These are phyloP conservation scores for Oryza longistaminata DNA, from an alignment of 176 grass and related monocot species.

Conservation along the genomic window DNA sequence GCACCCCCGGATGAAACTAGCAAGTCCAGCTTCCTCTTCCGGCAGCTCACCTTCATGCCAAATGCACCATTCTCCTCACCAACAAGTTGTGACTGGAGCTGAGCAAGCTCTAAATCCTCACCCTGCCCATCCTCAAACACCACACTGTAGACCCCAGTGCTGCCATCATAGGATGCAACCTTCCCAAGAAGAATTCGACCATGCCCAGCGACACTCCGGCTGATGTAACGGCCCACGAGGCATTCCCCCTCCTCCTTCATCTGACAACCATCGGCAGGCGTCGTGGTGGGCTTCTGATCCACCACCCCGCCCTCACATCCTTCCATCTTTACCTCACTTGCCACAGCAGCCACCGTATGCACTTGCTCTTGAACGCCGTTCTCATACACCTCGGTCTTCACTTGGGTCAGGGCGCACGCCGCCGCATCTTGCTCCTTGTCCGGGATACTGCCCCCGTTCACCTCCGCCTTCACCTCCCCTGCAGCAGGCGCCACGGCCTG, in stretches of 20 bases:
- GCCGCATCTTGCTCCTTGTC: not conserved
- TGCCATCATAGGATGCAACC: constrained; percentile 40
- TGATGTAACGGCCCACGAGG: constrained; percentile 65
- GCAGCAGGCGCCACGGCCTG: not conserved
- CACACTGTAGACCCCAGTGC: constrained; percentile 21
- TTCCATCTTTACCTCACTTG: constrained; percentile 5
- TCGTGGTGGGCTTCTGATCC: constrained; percentile 13
- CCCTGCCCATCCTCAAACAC: constrained; percentile 61
- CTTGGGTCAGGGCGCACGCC: not conserved
- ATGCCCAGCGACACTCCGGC: constrained; percentile 31
- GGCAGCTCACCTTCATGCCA: constrained; percentile 81
- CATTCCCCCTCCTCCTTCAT: constrained; percentile 31
- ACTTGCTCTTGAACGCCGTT: not conserved
- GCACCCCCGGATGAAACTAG: constrained; percentile 48
- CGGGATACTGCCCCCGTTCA: not conserved
- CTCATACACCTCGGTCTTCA: not conserved
- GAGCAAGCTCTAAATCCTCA: constrained; percentile 42
- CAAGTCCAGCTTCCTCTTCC: constrained; percentile 87
- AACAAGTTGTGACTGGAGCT: constrained; percentile 45
- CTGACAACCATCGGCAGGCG: not conserved
- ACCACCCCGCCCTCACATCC: not conserved
- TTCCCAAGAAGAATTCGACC: constrained; percentile 56
- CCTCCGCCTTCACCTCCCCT: not conserved
- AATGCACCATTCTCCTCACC: constrained; percentile 40
- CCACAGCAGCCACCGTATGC: not conserved